A percentile compares a stretch with the other conserved stretches of the same genome.
Conservation (phyloP, 768 basidiomycete species). For the Auriscalpium vulgare region DNA sequence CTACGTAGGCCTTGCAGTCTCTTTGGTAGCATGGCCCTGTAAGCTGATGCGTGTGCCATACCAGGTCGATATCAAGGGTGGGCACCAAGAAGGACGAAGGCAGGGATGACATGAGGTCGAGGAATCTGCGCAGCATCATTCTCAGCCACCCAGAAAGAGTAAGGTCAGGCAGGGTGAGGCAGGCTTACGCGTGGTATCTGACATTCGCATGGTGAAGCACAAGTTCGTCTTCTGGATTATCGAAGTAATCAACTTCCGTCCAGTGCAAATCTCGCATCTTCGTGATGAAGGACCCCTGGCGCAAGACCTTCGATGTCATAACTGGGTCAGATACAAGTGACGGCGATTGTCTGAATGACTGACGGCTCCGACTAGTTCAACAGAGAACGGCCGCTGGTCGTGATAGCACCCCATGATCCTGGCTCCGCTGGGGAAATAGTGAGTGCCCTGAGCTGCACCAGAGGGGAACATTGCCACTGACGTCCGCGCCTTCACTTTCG, state of each 20-base stretch:
- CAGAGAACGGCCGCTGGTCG: conserved; percentile 44
- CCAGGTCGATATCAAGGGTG: conserved; percentile 63
- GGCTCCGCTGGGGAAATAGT: conserved; percentile 20
- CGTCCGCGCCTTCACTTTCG: not conserved
- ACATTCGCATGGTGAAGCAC: conserved; percentile 41
- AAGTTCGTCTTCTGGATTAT: conserved; percentile 26
- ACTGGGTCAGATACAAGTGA: no score
- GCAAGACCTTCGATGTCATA: conserved; percentile 33
- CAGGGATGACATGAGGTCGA: conserved; percentile 42
- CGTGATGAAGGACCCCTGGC: conserved; percentile 45
- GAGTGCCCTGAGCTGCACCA: not conserved
- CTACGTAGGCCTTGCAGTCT: conserved; percentile 34
- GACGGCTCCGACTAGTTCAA: conserved; percentile 51
- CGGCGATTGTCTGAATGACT: conserved; percentile 4
- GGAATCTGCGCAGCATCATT: conserved; percentile 28
- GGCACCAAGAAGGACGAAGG: conserved; percentile 41
- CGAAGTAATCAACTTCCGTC: conserved; percentile 36
- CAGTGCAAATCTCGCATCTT: conserved; percentile 47
- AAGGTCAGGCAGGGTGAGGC: not conserved
- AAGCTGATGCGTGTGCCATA: conserved; percentile 70
- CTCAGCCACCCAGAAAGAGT: no score
- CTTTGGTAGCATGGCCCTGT: conserved; percentile 33
- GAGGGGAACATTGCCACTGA: no score
- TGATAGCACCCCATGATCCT: conserved; percentile 42
- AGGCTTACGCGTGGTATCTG: conserved; percentile 48